A percentile compares a stretch with the other conserved stretches of the same genome.
Evolutionary conservation across 257 asterid genomes (phyloP).

Genomic region (Scutellaria minor): DNA sequence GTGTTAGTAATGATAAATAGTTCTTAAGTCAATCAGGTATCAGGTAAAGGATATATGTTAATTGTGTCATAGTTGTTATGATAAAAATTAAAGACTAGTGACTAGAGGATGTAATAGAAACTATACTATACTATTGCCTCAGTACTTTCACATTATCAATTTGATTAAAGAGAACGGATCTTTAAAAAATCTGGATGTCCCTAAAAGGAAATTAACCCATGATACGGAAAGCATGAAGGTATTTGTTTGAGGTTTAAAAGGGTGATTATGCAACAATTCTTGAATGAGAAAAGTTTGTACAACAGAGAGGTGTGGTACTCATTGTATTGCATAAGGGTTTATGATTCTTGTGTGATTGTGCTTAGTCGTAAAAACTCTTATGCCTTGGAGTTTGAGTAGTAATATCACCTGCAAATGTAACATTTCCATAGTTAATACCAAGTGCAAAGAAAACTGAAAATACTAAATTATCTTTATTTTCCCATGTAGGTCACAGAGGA

Average conservation of each 20-base stretch:
- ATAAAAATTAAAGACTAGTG: neutral
- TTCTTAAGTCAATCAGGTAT: neutral
- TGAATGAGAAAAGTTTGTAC: slow-evolving; percentile 3
- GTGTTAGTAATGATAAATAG: slow-evolving; percentile 5
- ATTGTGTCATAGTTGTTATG: neutral
- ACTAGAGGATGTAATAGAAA: slow-evolving; percentile 3
- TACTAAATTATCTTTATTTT: slow-evolving; percentile 32
- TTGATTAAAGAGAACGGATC: neutral
- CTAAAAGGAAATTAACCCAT: neutral
- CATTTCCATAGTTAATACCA: neutral
- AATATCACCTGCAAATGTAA: slow-evolving; percentile 16
- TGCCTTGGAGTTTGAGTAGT: slow-evolving; percentile 11
- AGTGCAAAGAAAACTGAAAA: slow-evolving; percentile 11
- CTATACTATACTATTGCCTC: neutral
- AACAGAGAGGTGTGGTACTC: neutral
- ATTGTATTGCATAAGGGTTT: neutral
- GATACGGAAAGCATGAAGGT: neutral
- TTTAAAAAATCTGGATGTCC: neutral
- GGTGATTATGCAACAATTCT: slow-evolving; percentile 5
- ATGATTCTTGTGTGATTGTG: neutral
- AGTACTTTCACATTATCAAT: neutral
- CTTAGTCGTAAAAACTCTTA: neutral
- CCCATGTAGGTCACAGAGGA: slow-evolving; percentile 54
- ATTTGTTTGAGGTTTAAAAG: slow-evolving; percentile 1
- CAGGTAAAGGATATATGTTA: slow-evolving; percentile 1